Evolutionary conservation across 345 rosid species (phyloP).

Genomic region (Laguncularia racemosa): DNA sequence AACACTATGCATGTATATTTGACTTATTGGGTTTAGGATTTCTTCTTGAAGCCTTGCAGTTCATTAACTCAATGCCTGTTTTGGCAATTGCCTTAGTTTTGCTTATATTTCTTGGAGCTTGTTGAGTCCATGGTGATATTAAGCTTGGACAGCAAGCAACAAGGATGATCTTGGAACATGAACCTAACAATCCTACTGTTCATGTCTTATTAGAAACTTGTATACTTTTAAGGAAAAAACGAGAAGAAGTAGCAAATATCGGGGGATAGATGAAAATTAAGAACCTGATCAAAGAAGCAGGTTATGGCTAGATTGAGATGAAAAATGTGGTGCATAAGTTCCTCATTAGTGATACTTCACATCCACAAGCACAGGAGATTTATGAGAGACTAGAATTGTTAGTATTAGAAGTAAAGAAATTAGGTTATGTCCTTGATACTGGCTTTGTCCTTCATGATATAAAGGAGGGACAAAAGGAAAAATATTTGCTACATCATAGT

Average conservation of each 20-base stretch:
- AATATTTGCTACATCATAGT: slow-evolving; percentile 48
- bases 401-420: slow-evolving; percentile 33
- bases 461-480: slow-evolving; percentile 54
- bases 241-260: slow-evolving; percentile 45
- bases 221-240: slow-evolving; percentile 40
- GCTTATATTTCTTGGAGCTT: slow-evolving; percentile 1
- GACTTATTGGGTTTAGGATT: not conserved
- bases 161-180: not conserved
- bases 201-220: not conserved
- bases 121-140: not conserved
- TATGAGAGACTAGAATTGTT: slow-evolving; percentile 32
- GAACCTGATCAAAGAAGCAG: slow-evolving; percentile 59
- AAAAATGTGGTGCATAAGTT: slow-evolving; percentile 47
- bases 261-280: slow-evolving; percentile 54
- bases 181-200: not conserved
- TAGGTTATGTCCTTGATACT: slow-evolving; percentile 59
- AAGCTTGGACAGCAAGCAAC: not conserved
- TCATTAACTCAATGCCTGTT: slow-evolving; percentile 27
- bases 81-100: not conserved
- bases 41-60: not conserved
- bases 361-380: slow-evolving; percentile 36
- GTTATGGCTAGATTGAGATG: slow-evolving; percentile 72
- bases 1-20: slow-evolving; percentile 13
- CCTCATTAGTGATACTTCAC: slow-evolving; percentile 62
- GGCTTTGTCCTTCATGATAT: slow-evolving; percentile 67